phyloP scores from a whole-genome alignment of 192 early-diverging fungal species.

The Lobosporangium transversale region DNA sequence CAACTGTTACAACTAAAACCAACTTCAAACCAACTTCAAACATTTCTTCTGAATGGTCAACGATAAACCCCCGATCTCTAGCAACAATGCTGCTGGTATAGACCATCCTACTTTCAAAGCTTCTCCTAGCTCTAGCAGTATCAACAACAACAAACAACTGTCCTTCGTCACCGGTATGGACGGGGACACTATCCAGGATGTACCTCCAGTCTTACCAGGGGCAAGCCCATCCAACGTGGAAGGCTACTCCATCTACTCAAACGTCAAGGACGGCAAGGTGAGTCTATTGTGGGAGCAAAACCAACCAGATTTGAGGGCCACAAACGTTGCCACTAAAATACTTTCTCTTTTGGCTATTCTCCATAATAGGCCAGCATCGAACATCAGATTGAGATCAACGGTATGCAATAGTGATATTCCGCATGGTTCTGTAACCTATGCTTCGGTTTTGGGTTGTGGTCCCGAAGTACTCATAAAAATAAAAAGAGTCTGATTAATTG shows the following conservation, averaged over 20 bases:
- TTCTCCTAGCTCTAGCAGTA: neutral
- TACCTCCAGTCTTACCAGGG: neutral
- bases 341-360: too few species aligned
- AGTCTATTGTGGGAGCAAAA: neutral
- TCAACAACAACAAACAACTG: neutral
- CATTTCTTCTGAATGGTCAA: conserved; percentile 19
- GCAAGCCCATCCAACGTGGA: conserved; percentile 11
- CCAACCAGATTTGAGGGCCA: too few species aligned
- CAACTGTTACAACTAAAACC: neutral
- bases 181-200: neutral
- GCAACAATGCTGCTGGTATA: neutral
- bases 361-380: conserved; percentile 52
- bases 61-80: conserved; percentile 10
- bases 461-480: neutral
- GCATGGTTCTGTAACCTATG: too few species aligned
- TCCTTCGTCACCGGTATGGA: conserved; percentile 2
- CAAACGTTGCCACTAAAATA: too few species aligned
- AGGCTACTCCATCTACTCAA: conserved; percentile 52
- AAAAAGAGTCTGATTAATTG: too few species aligned
- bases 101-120: neutral
- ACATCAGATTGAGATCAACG: conserved; percentile 54
- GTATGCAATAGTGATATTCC: too few species aligned
- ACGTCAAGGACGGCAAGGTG: conserved; percentile 49
- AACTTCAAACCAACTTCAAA: neutral
- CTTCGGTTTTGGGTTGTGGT: too few species aligned